Conservation (phyloP, 192 early-diverging fungal species). For the Tieghemiomyces parasiticus region DNA sequence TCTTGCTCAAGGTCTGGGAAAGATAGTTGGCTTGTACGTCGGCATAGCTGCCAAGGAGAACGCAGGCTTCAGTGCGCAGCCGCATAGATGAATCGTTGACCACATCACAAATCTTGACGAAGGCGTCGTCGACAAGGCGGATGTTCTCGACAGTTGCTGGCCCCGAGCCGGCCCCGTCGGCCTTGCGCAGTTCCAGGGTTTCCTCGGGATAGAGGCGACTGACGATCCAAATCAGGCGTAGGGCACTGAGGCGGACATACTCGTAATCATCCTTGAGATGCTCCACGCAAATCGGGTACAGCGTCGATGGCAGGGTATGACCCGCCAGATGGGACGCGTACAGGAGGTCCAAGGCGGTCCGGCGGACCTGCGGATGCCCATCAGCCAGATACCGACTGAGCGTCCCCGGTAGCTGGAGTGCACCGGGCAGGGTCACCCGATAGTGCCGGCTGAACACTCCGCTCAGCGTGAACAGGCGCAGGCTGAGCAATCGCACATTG, state of each 20-base stretch:
- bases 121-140: constrained; percentile 54
- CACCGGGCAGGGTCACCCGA: background rate
- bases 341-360: constrained; percentile 1
- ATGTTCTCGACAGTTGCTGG: too few species aligned
- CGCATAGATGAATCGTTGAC: constrained; percentile 54
- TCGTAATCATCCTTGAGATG: constrained; percentile 54
- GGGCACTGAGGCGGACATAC: constrained; percentile 51
- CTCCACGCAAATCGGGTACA: constrained; percentile 48
- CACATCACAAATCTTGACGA: constrained; percentile 69
- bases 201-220: constrained; percentile 32
- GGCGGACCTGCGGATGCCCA: constrained; percentile 5
- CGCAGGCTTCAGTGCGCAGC: constrained; percentile 59
- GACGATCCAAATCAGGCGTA: constrained; percentile 49
- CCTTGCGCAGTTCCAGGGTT: constrained; percentile 22
- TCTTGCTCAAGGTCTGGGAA: constrained; percentile 61
- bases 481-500: background rate
- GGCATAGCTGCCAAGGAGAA: constrained; percentile 44
- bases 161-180: constrained; percentile 13
- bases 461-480: background rate
- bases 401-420: background rate
- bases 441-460: background rate
- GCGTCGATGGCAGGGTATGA: constrained; percentile 11
- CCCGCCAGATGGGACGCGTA: background rate
- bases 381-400: constrained; percentile 11
- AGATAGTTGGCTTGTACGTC: constrained; percentile 41